A percentile compares a stretch with the other conserved stretches of the same genome.
Evolutionary conservation across 2,329 filamentous ascomycete species (phyloP).

Genomic region (Fusarium pseudoanthophilum): DNA sequence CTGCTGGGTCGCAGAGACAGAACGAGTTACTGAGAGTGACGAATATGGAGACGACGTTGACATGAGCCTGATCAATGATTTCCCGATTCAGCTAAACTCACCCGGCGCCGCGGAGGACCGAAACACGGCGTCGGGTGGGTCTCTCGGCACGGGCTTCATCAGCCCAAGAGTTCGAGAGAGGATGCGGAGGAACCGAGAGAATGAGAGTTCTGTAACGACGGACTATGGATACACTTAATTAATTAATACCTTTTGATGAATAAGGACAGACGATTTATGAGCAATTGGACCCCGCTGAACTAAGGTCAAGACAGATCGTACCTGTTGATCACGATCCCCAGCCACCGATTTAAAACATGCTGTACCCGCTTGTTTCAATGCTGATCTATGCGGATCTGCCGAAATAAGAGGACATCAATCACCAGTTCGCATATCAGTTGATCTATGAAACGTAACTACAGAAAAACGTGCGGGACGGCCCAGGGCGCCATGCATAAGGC

Average conservation of each 20-base stretch:
- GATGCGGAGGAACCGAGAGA: slow-evolving; percentile 10
- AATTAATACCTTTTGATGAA: neutral
- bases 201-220: slow-evolving; percentile 15
- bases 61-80: slow-evolving; percentile 8
- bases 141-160: slow-evolving; percentile 11
- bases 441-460: slow-evolving; percentile 6
- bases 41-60: slow-evolving; percentile 17
- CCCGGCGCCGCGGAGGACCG: slow-evolving; percentile 13
- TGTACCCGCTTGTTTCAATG: neutral
- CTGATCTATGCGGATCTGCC: slow-evolving; percentile 2
- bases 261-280: neutral
- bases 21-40: slow-evolving; percentile 15
- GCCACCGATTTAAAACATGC: slow-evolving; percentile 9
- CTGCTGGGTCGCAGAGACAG: slow-evolving; percentile 60
- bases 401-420: slow-evolving; percentile 1
- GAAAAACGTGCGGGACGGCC: slow-evolving; percentile 18
- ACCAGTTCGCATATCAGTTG: neutral
- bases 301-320: slow-evolving; percentile 2
- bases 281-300: neutral
- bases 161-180: slow-evolving; percentile 2
- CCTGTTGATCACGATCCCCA: slow-evolving; percentile 34
- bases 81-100: slow-evolving; percentile 20
- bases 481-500: slow-evolving; percentile 14
- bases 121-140: slow-evolving; percentile 19
- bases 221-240: slow-evolving; percentile 9